These are phyloP conservation scores for Pythium apleroticum DNA, from an alignment of 352 stramenopile genomes.

Conservation along the genomic window DNA sequence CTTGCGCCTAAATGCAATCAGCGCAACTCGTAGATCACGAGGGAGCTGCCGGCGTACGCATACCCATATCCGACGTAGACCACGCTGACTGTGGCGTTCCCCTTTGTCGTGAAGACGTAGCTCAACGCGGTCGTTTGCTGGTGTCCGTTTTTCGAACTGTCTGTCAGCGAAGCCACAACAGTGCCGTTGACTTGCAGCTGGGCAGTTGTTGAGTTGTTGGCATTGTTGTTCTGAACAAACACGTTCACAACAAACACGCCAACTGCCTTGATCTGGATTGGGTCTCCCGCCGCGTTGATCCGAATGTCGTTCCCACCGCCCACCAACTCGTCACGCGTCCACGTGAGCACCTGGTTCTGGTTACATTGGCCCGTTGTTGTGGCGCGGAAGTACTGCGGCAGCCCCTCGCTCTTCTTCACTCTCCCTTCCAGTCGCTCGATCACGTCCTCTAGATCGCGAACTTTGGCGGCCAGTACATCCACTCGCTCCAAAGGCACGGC, in stretches of 20 bases:
- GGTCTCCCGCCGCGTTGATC: no score
- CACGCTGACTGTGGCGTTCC: neutral
- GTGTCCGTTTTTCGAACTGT: neutral
- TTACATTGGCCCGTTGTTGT: neutral
- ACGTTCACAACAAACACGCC: neutral
- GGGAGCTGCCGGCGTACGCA: neutral
- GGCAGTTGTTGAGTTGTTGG: neutral
- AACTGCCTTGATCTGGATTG: neutral
- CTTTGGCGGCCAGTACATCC: neutral
- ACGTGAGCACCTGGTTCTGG: neutral
- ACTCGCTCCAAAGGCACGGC: neutral
- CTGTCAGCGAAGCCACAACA: neutral
- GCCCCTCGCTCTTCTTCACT: neutral
- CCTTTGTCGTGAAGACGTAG: neutral
- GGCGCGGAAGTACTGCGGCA: neutral
- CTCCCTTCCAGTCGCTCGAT: neutral
- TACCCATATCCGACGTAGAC: neutral
- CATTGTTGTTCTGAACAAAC: neutral
- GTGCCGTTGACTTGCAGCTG: neutral
- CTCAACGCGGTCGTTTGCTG: neutral
- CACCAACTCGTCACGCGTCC: no score
- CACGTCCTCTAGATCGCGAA: conserved; percentile 1
- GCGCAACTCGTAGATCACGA: neutral
- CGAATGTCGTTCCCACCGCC: no score
- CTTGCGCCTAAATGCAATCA: no score